Conservation (phyloP, 2,329 filamentous ascomycete genomes). For the Dactylonectria estremocensis region DNA sequence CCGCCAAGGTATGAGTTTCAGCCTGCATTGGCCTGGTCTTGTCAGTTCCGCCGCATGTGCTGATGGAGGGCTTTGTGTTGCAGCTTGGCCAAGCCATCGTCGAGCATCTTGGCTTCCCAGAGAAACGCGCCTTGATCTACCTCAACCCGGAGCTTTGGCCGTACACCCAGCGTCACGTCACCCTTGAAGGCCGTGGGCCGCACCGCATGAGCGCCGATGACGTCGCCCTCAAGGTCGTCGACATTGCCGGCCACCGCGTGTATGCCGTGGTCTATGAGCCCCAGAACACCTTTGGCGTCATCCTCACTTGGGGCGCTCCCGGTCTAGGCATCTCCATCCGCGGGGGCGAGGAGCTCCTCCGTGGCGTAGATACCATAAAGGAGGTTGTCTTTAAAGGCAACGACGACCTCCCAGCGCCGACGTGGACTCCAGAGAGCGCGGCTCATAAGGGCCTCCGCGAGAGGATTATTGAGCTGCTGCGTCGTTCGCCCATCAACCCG, state of each 20-base stretch:
- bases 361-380: slow-evolving; percentile 52
- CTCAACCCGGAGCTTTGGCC: slow-evolving; percentile 52
- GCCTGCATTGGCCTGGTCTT: background rate
- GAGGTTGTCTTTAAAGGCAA: slow-evolving; percentile 51
- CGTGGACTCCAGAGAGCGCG: slow-evolving; percentile 55
- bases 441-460: slow-evolving; percentile 57
- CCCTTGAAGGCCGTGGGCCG: slow-evolving; percentile 55
- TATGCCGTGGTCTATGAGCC: slow-evolving; percentile 61
- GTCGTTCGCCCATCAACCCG: slow-evolving; percentile 56
- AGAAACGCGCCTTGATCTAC: slow-evolving; percentile 49
- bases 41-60: background rate
- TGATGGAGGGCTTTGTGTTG: background rate
- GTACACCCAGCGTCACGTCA: slow-evolving; percentile 51
- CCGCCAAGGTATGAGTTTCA: slow-evolving; percentile 50
- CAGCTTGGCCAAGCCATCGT: slow-evolving; percentile 58
- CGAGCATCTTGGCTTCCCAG: slow-evolving; percentile 48
- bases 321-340: slow-evolving; percentile 65
- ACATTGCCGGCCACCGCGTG: slow-evolving; percentile 59
- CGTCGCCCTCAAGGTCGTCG: slow-evolving; percentile 58
- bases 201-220: slow-evolving; percentile 53
- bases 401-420: slow-evolving; percentile 50
- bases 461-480: slow-evolving; percentile 60
- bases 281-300: slow-evolving; percentile 53
- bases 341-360: slow-evolving; percentile 60
- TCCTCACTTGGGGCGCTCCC: slow-evolving; percentile 62